phyloP scores from a whole-genome alignment of 805 yeast genomes.

The Metschnikowia bowlesiae region DNA sequence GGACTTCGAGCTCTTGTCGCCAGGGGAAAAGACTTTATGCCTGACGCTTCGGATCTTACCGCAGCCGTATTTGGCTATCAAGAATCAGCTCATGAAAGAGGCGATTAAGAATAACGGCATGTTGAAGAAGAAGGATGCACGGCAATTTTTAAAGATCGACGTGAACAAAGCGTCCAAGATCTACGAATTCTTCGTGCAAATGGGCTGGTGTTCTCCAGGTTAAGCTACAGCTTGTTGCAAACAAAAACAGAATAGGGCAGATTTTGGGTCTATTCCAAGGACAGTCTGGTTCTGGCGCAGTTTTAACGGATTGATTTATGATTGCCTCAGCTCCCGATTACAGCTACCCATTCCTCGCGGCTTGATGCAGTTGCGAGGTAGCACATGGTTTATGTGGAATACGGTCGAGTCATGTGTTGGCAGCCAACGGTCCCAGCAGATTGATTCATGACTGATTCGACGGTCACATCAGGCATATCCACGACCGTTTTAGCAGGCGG shows the following conservation, averaged over 20 bases:
- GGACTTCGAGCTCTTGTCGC: constrained; percentile 75
- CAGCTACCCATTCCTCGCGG: too few species aligned
- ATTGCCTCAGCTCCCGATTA: too few species aligned
- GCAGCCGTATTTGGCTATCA: constrained; percentile 89
- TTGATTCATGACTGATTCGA: too few species aligned
- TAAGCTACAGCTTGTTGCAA: background rate
- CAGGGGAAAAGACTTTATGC: constrained; percentile 87
- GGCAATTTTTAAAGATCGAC: constrained; percentile 80
- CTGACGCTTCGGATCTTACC: constrained; percentile 80
- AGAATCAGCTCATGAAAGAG: constrained; percentile 84
- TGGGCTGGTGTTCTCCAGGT: constrained; percentile 71
- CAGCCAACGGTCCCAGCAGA: too few species aligned
- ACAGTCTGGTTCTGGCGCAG: too few species aligned
- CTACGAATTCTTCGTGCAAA: constrained; percentile 88
- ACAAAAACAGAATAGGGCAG: background rate
- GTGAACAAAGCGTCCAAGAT: constrained; percentile 80
- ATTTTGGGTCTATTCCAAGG: too few species aligned
- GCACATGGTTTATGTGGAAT: too few species aligned
- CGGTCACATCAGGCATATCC: too few species aligned
- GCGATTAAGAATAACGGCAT: constrained; percentile 80
- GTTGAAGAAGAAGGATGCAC: constrained; percentile 77
- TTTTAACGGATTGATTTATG: too few species aligned
- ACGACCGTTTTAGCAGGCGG: too few species aligned
- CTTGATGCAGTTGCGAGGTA: too few species aligned
- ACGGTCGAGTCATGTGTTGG: too few species aligned